Percentiles rank a stretch among this genome's conserved stretches.
Conservation (phyloP, 176 grass and related monocot genomes). For the Leersia perrieri region DNA sequence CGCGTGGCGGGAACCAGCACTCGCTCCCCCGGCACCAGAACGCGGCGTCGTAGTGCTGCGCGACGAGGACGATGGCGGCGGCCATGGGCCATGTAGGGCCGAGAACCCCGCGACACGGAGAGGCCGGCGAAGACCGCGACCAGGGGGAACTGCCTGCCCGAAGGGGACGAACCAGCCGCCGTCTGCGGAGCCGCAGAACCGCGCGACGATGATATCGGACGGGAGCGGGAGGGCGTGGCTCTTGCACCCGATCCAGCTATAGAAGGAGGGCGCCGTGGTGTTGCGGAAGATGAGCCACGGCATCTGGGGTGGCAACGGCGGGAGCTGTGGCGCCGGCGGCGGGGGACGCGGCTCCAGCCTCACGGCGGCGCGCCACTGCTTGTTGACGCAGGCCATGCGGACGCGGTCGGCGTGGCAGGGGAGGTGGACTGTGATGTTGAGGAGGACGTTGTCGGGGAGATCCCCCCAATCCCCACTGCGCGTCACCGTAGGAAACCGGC, state of each 20-base stretch:
- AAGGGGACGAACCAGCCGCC: slow-evolving; percentile 30
- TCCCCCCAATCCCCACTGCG: neutral
- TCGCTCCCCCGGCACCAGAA: slow-evolving; percentile 27
- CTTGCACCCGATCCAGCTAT: slow-evolving; percentile 1
- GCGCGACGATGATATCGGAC: slow-evolving; percentile 24
- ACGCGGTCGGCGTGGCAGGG: slow-evolving; percentile 24
- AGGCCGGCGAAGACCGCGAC: slow-evolving; percentile 26
- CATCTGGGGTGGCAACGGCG: slow-evolving; percentile 25
- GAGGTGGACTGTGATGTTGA: slow-evolving; percentile 25
- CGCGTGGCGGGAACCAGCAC: neutral
- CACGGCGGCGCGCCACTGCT: neutral
- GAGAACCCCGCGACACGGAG: neutral
- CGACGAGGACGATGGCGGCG: slow-evolving; percentile 37
- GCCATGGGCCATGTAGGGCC: slow-evolving; percentile 21
- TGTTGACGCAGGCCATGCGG: slow-evolving; percentile 26
- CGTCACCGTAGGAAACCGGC: neutral
- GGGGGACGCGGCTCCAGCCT: neutral
- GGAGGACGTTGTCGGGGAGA: slow-evolving; percentile 33
- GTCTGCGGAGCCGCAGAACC: slow-evolving; percentile 30
- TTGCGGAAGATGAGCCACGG: slow-evolving; percentile 44
- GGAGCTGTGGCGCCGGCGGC: neutral
- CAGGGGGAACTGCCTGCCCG: neutral
- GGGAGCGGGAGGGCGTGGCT: slow-evolving; percentile 26
- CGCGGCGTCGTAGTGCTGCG: neutral
- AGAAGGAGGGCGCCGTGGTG: slow-evolving; percentile 38